Evolutionary conservation across 2,329 filamentous ascomycete genomes (phyloP).

Genomic region (Aciculosporium take): DNA sequence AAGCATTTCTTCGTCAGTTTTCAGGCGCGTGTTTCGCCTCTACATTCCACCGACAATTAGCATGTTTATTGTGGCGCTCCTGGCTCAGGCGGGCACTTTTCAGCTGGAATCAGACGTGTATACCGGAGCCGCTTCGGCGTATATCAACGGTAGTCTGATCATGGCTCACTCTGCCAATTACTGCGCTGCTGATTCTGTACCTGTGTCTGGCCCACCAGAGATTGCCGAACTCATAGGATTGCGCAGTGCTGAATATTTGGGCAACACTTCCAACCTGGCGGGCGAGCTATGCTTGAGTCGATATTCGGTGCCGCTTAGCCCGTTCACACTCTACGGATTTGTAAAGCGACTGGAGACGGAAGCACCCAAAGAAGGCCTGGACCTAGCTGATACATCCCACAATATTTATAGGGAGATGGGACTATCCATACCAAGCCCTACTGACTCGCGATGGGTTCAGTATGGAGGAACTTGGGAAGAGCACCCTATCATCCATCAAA

Average conservation of each 20-base stretch:
- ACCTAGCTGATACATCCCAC: no score
- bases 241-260: background rate
- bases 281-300: background rate
- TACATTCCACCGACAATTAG: slow-evolving; percentile 26
- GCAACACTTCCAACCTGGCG: background rate
- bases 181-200: background rate
- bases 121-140: slow-evolving; percentile 23
- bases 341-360: background rate
- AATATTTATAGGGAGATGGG: background rate
- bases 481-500: slow-evolving; percentile 24
- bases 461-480: slow-evolving; percentile 28
- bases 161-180: background rate
- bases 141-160: slow-evolving; percentile 17
- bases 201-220: background rate
- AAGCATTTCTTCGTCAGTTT: slow-evolving; percentile 22
- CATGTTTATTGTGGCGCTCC: slow-evolving; percentile 24
- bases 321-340: background rate
- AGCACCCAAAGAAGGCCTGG: no score
- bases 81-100: slow-evolving; percentile 24
- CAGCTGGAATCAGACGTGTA: slow-evolving; percentile 21
- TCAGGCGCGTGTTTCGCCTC: slow-evolving; percentile 24
- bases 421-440: background rate
- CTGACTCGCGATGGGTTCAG: slow-evolving; percentile 20
- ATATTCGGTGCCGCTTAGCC: background rate
- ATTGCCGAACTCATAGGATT: background rate